A percentile compares a stretch with the other conserved stretches of the same genome.
Conservation (phyloP, 192 early-diverging fungal species). For the Backusella tarrabulga region DNA sequence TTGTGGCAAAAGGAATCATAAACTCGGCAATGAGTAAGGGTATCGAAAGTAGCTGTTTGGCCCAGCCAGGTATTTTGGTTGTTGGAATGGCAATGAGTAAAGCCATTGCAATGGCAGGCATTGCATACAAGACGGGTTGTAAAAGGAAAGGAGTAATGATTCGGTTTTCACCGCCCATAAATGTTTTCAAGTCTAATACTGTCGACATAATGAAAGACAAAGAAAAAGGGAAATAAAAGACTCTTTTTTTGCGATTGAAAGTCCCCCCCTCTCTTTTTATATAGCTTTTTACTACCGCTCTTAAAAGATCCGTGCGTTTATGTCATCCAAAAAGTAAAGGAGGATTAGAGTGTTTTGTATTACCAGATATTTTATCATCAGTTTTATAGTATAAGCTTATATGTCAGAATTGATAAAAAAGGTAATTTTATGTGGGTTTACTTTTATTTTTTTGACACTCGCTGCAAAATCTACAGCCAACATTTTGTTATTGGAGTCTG, state of each 20-base stretch:
- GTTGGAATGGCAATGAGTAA: conserved; percentile 4
- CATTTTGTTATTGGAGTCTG: not conserved
- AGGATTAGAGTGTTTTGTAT: not conserved
- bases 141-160: not conserved
- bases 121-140: not conserved
- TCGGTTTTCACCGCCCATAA: conserved; percentile 6
- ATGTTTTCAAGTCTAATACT: not conserved
- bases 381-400: not conserved
- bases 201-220: not conserved
- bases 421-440: not conserved
- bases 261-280: not conserved
- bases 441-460: not conserved
- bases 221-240: not conserved
- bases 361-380: not conserved
- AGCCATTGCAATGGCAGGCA: not conserved
- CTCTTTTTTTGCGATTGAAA: not conserved
- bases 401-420: not conserved
- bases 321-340: not conserved
- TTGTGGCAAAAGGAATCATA: conserved; percentile 10
- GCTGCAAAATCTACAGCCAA: not conserved
- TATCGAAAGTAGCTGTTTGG: conserved; percentile 19
- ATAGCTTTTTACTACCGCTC: not conserved
- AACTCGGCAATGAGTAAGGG: conserved; percentile 17
- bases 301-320: not conserved
- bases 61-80: not conserved